Conservation (phyloP, 345 rosid species). For the Rhodamnia rubescens region DNA sequence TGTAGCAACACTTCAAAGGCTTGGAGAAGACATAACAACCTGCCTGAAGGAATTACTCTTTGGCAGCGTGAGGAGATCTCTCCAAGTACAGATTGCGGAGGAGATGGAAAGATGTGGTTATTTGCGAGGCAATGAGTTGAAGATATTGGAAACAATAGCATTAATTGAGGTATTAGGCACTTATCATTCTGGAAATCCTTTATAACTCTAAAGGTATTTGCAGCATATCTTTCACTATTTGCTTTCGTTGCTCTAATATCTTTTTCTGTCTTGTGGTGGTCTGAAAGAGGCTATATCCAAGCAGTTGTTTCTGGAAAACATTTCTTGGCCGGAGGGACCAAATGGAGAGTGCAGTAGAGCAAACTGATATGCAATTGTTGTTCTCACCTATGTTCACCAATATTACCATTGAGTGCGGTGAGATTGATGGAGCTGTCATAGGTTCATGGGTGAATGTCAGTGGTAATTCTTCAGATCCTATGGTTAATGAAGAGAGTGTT, state of each 20-base stretch:
- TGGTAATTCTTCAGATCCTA: conserved; percentile 37
- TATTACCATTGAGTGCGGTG: conserved; percentile 70
- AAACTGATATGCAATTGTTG: conserved; percentile 34
- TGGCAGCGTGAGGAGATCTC: conserved; percentile 80
- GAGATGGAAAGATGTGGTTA: conserved; percentile 70
- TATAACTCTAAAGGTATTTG: neutral
- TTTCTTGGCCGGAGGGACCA: conserved; percentile 49
- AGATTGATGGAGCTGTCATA: conserved; percentile 88
- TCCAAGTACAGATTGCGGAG: conserved; percentile 65
- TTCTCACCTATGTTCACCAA: conserved; percentile 28
- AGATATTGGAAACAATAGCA: conserved; percentile 62
- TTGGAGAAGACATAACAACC: conserved; percentile 80
- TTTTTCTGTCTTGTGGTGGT: conserved; percentile 1
- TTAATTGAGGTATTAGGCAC: conserved; percentile 68
- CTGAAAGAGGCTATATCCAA: conserved; percentile 89
- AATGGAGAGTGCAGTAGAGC: conserved; percentile 21
- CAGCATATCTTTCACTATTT: neutral
- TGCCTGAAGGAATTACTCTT: conserved; percentile 84
- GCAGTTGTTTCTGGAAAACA: conserved; percentile 84
- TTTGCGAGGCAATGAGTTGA: conserved; percentile 66
- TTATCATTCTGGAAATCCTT: neutral
- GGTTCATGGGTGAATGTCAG: conserved; percentile 73
- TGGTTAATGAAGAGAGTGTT: conserved; percentile 44
- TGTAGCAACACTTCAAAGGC: conserved; percentile 77
- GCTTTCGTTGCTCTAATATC: conserved; percentile 2